These are phyloP conservation scores for Pyronema domesticum DNA, from an alignment of 495 filamentous ascomycete species.

Conservation along the genomic window DNA sequence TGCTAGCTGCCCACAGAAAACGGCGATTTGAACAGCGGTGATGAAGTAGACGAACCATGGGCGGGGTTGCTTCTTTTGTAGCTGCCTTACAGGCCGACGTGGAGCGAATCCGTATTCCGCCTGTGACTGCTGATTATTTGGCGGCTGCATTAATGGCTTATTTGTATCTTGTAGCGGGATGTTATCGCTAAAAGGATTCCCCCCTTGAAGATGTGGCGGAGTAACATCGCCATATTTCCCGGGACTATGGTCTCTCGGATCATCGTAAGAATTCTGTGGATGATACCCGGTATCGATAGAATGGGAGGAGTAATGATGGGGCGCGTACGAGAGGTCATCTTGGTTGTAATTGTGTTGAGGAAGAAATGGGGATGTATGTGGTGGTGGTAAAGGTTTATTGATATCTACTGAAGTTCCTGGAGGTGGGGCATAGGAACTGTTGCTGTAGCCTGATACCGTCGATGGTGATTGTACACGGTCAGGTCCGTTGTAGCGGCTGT, in stretches of 20 bases:
- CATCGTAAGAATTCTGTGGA: slow-evolving; percentile 19
- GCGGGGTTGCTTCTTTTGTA: slow-evolving; percentile 23
- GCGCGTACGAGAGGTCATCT: slow-evolving; percentile 18
- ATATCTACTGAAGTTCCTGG: background rate
- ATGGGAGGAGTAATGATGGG: slow-evolving; percentile 16
- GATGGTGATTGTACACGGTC: slow-evolving; percentile 12
- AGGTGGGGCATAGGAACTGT: background rate
- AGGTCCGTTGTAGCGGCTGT: slow-evolving; percentile 24
- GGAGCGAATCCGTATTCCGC: slow-evolving; percentile 24
- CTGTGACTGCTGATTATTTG: slow-evolving; percentile 29
- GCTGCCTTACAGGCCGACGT: slow-evolving; percentile 27
- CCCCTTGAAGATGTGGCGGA: slow-evolving; percentile 27
- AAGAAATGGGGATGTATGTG: slow-evolving; percentile 15
- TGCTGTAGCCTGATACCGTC: background rate
- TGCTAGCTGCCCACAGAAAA: slow-evolving; percentile 83
- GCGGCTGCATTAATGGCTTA: slow-evolving; percentile 9
- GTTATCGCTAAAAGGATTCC: slow-evolving; percentile 34
- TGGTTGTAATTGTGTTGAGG: slow-evolving; percentile 23
- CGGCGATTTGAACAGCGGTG: slow-evolving; percentile 55
- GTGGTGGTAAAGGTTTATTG: slow-evolving; percentile 15
- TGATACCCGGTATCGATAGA: slow-evolving; percentile 22
- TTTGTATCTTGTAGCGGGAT: slow-evolving; percentile 31
- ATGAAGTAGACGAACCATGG: slow-evolving; percentile 70
- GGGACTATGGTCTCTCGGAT: slow-evolving; percentile 5
- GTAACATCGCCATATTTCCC: slow-evolving; percentile 21